A percentile compares a stretch with the other conserved stretches of the same genome.
Conservation (phyloP, 768 basidiomycete genomes). For the Daedalea quercina region DNA sequence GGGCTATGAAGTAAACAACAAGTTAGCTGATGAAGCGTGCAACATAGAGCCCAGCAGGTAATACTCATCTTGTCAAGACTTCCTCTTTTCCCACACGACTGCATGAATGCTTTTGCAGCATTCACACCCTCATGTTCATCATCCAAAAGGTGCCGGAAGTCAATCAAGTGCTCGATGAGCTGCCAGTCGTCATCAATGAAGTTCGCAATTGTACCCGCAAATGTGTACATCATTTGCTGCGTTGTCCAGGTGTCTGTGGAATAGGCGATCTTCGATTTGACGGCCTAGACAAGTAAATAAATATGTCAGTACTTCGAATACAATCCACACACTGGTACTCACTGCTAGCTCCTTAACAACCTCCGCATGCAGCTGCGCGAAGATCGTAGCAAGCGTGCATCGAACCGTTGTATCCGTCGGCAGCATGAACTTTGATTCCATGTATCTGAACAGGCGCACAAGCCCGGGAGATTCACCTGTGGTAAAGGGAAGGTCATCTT, state of each 20-base stretch:
- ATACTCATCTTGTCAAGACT: constrained; percentile 29
- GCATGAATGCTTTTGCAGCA: constrained; percentile 24
- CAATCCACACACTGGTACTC: not conserved
- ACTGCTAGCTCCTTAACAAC: no score
- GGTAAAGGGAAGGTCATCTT: constrained; percentile 23
- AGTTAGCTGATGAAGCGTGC: constrained; percentile 13
- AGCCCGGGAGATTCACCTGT: constrained; percentile 16
- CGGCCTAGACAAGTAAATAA: not conserved
- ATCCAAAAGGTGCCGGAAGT: constrained; percentile 11
- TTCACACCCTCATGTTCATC: constrained; percentile 23
- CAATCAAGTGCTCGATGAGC: constrained; percentile 11
- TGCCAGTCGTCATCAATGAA: constrained; percentile 18
- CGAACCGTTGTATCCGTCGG: no score
- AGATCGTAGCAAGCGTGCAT: no score
- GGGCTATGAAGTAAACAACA: not conserved
- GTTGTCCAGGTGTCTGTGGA: constrained; percentile 14
- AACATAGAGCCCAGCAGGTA: not conserved
- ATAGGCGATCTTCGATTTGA: constrained; percentile 13
- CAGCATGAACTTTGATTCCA: no score
- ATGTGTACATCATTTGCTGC: constrained; percentile 14
- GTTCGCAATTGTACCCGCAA: constrained; percentile 12
- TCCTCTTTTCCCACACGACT: constrained; percentile 18
- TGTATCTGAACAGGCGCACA: constrained; percentile 5
- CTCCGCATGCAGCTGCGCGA: no score
- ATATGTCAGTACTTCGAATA: not conserved